Evolutionary conservation across 2,329 filamentous ascomycete genomes (phyloP), one percentile per base, ranked within the genome.

Genomic region (Xylariaceae sp.): DNA sequence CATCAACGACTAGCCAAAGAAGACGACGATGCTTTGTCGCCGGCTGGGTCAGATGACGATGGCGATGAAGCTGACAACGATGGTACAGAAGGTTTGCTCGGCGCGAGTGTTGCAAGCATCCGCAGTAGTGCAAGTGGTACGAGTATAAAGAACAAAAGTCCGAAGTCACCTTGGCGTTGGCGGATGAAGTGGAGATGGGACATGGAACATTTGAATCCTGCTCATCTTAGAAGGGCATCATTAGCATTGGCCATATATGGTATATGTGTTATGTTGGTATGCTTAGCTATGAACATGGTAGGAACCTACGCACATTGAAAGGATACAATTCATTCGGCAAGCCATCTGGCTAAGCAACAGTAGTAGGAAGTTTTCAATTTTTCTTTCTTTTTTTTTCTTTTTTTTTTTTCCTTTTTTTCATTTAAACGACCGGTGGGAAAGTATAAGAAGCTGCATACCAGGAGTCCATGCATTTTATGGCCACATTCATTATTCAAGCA

Each of bases 1-100:
- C 92, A 97, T 64, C 93, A 96, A 70, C 84, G 88, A 11, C 77
- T 97, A 8, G 78, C 91, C 58, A 97, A 97, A 71, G 92, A 94
- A 66, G 91, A 97, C 61, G 94, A 97, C 64, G 90, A 93, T 59
- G 85, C 86, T n/a, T 79, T 82, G 30, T 87, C 89, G 42, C 80
- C 62, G 1, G 47, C 61, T 48, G 50, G 45, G 11, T 72, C 70
- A 0, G 70, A 66, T 4, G 60, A 79, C 21, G 78, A 79, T 7
- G 76, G 61, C 6, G 76, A 63, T 15, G 55, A 18, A 15, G 55
- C 35, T 18, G 51, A 61, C 5, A 47, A 58, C 4, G 52, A 59
- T 23, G 55, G 23, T 10, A 69, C 66, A 3, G 67, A 75, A 0
- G 75, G 70, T 1, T 70, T 72, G 1, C 64, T 82, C 4, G 68